Base-by-base conservation (phyloP, 1,284 basidiomycete genomes). In the Apiotrichum veenhuisii region DNA sequence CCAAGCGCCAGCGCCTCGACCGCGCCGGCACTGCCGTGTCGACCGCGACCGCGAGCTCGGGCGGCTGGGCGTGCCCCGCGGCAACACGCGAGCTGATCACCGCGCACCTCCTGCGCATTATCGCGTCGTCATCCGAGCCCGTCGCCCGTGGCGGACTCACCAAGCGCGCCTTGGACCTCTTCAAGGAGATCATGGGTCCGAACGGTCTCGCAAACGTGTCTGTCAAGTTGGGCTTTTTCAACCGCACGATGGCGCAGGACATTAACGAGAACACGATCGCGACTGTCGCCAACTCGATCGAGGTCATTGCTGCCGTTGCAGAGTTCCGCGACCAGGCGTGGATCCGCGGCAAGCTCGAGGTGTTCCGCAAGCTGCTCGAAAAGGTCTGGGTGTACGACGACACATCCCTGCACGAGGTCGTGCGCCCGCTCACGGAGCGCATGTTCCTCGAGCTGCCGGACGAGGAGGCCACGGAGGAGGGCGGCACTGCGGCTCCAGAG, bases 161-260 rank as follows among this genome's bases (percentile, higher is more conserved):
- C 42, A 83, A 87, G 42, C 85, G 90, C 59, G 91, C 91, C 0
- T 80, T 97, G 50, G 78, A 82, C 7, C 79, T 96, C n/a, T 81
- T 99, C 58, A 86, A 88, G 68, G 82, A 85, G 64, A 86, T 97
- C 65, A 83, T 94, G 26, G 85, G 87, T 2, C 85, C 88, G 0
- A 84, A 83, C 50, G 91, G 91, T 18, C 92, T 96, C 88, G 86
- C 83, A n/a, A 92, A 95, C 69, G 91, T 98, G 17, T 89, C 88
- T 12, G 87, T 98, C 61, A 96, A 97, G 65, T 79, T 98, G 44
- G 85, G 87, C 52, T 96, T 87, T 76, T 96, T 97, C 78, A 84
- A 87, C 55, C 83, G 89, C 45, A 82, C 87, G 1, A 82, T 97
- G 49, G 87, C 89, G 64, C 85, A 87, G 88, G 92, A 96, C 41